phyloP scores from a whole-genome alignment of 2,329 filamentous ascomycete species.

The Penicillium sp. region DNA sequence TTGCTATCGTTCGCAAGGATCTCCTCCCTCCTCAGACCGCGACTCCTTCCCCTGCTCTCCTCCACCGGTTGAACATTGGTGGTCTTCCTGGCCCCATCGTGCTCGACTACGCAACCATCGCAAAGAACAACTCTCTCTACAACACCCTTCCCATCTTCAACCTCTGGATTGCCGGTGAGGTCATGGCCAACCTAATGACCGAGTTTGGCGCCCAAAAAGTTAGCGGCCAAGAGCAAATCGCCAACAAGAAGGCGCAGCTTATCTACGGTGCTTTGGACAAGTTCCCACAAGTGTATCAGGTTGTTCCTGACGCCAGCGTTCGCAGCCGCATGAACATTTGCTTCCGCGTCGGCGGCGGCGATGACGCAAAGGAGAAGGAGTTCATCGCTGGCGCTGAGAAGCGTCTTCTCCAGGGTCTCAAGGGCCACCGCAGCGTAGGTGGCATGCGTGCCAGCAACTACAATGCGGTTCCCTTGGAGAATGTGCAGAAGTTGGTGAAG shows the following conservation, averaged over 20 bases:
- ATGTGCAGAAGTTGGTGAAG: slow-evolving; percentile 42
- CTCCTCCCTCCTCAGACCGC: slow-evolving; percentile 67
- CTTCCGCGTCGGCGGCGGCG: slow-evolving; percentile 69
- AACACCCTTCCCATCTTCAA: slow-evolving; percentile 96
- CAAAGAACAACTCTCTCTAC: slow-evolving; percentile 93
- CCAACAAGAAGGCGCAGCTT: slow-evolving; percentile 70
- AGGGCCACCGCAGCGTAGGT: slow-evolving; percentile 83
- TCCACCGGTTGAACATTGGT: slow-evolving; percentile 74
- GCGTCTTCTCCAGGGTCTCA: slow-evolving; percentile 71
- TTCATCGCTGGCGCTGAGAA: slow-evolving; percentile 74
- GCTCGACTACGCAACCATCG: slow-evolving; percentile 77
- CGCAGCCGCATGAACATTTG: slow-evolving; percentile 95
- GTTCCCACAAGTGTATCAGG: slow-evolving; percentile 68
- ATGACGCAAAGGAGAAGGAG: slow-evolving; percentile 70
- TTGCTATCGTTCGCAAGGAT: slow-evolving; percentile 78
- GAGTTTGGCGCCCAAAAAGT: slow-evolving; percentile 67
- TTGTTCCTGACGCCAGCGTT: slow-evolving; percentile 72
- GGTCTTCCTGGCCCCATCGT: slow-evolving; percentile 65
- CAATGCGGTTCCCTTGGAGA: slow-evolving; percentile 68
- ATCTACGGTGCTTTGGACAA: slow-evolving; percentile 78
- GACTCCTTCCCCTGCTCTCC: slow-evolving; percentile 65
- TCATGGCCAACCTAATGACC: slow-evolving; percentile 71
- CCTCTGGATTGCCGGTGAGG: slow-evolving; percentile 85
- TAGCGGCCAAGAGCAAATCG: slow-evolving; percentile 70
- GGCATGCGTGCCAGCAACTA: slow-evolving; percentile 88